phyloP scores from a whole-genome alignment of 768 basidiomycete genomes.

The Mycena albidolilacea region DNA sequence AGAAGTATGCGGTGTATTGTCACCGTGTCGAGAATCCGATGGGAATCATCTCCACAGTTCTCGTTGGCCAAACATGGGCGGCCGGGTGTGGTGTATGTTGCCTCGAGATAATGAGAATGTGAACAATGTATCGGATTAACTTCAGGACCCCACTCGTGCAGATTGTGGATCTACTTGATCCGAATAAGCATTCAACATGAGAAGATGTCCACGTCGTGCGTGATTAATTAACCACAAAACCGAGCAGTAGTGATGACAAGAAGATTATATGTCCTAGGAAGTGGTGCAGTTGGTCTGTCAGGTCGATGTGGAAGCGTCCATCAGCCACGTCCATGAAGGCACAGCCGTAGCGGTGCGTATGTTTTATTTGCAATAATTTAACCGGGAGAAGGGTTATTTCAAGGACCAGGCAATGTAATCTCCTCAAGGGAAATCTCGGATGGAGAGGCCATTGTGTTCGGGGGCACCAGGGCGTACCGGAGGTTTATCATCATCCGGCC shows the following conservation, averaged over 20 bases:
- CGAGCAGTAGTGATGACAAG: not conserved
- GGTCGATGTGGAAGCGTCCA: not conserved
- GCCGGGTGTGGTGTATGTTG: too few relatives aligned
- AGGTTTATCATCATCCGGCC: slow-evolving; percentile 42
- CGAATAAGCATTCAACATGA: too few relatives aligned
- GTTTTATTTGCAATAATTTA: not conserved
- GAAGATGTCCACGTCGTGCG: too few relatives aligned
- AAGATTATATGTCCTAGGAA: not conserved
- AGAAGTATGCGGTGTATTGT: not conserved
- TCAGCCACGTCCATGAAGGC: not conserved
- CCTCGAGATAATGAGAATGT: too few relatives aligned
- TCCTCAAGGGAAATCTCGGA: slow-evolving; percentile 15
- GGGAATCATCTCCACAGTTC: too few relatives aligned
- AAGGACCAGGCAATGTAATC: not conserved
- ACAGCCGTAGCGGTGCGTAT: not conserved
- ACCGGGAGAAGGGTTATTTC: not conserved
- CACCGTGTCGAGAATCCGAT: too few relatives aligned
- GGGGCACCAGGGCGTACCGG: slow-evolving; percentile 16
- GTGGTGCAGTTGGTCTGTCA: not conserved
- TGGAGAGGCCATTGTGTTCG: not conserved
- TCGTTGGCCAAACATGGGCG: too few relatives aligned
- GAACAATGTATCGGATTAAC: too few relatives aligned
- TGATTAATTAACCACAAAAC: too few relatives aligned
- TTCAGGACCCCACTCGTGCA: too few relatives aligned
- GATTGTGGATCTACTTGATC: too few relatives aligned